Base-by-base conservation (phyloP, 2,329 filamentous ascomycete genomes). In the Neurospora crassa region DNA sequence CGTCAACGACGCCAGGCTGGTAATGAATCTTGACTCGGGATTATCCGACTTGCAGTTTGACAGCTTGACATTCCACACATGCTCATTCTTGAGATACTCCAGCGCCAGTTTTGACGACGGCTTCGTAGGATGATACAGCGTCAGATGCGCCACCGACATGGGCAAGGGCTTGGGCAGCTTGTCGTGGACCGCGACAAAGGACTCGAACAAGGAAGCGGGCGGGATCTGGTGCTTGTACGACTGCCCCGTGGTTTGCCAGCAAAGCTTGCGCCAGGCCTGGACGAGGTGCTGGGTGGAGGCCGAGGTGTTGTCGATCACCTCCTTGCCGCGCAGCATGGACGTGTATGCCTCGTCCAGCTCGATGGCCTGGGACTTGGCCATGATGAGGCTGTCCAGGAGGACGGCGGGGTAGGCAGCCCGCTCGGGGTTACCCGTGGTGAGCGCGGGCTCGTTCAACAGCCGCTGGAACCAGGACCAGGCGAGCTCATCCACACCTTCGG, bases 381-480 rank as follows among this genome's bases (percentile, higher is more conserved):
- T 80, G 40, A 83, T 79, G 29, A 83, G 76, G 29, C 76, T 73
- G 18, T 75, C 76, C 7, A 88, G 80, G 2, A 89, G 77, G 34
- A 78, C 5, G 47, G 70, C 68, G 14, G 47, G 40, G 42, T 59
- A 34, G 47, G 34, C 70, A 67, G 29, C 75, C 71, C 16, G 75
- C 73, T 41, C 76, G 70, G 70, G 68, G 3, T 18, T 24, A n/a
- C 47, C 47, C 24, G 47, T 59, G n/a, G 20, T 11, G 12, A 43
- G 18, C 16, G 6, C 71, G 11, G 72, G 68, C 16, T 75, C 69
- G 59, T 71, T 72, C 74, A 83, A 75, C 8, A 85, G 79, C 24
- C 80, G 81, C 8, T 80, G 79, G 10, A 88, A 78, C 87, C 87
- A 89, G 24, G 78, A 78, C 86, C 86, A 89, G 2, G 81, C 81